Evolutionary conservation across 2,329 filamentous ascomycete genomes (phyloP).

Genomic region (Fusarium tricinctum): DNA sequence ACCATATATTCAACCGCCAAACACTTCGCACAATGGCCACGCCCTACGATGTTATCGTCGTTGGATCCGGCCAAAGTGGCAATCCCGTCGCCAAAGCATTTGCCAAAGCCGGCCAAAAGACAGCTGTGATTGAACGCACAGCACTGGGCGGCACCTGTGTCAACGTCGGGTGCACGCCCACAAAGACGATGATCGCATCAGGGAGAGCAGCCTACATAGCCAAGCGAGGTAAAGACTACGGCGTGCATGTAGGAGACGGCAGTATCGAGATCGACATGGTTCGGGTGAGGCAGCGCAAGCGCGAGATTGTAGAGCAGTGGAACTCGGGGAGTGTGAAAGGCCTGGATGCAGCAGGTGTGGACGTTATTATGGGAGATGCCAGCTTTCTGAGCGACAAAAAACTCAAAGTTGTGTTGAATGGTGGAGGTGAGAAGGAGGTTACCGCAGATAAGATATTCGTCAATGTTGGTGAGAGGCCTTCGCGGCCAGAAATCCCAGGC

Average conservation of each 20-base stretch:
- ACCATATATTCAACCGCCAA: slow-evolving; percentile 2
- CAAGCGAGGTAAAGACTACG: slow-evolving; percentile 60
- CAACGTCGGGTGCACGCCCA: slow-evolving; percentile 69
- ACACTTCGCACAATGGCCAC: slow-evolving; percentile 33
- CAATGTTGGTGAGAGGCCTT: slow-evolving; percentile 61
- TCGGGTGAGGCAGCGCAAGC: slow-evolving; percentile 65
- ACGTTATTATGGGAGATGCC: slow-evolving; percentile 62
- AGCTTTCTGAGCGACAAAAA: slow-evolving; percentile 59
- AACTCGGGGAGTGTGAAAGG: slow-evolving; percentile 62
- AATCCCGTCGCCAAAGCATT: slow-evolving; percentile 65
- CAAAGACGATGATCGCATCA: slow-evolving; percentile 69
- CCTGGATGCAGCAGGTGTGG: slow-evolving; percentile 57
- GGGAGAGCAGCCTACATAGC: slow-evolving; percentile 64
- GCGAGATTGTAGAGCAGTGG: slow-evolving; percentile 66
- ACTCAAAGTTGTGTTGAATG: slow-evolving; percentile 53
- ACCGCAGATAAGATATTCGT: slow-evolving; percentile 61
- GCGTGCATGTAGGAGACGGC: slow-evolving; percentile 54
- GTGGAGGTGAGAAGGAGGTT: slow-evolving; percentile 53
- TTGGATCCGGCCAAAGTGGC: slow-evolving; percentile 68
- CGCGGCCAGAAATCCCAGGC: slow-evolving; percentile 55
- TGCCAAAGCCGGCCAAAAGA: slow-evolving; percentile 59
- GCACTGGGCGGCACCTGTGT: slow-evolving; percentile 68
- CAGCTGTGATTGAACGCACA: slow-evolving; percentile 62
- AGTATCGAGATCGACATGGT: slow-evolving; percentile 61
- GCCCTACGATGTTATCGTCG: slow-evolving; percentile 56